Conservation (phyloP, 192 early-diverging fungal genomes). For the Podila horticola region DNA sequence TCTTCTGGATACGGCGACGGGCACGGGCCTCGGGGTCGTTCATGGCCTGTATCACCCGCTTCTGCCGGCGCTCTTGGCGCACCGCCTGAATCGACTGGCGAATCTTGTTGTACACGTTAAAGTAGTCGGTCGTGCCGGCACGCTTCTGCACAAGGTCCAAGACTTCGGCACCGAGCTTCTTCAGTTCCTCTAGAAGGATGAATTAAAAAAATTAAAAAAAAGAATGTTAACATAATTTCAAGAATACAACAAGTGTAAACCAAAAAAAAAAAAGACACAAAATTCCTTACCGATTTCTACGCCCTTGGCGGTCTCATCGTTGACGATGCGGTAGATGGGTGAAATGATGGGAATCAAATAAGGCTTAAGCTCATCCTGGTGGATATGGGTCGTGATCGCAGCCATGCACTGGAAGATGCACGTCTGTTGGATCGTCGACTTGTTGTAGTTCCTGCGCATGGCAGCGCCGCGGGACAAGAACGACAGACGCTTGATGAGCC, state of each 20-base stretch:
- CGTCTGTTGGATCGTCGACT: constrained; percentile 66
- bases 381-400: constrained; percentile 79
- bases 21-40: constrained; percentile 81
- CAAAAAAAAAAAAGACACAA: background rate
- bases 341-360: constrained; percentile 80
- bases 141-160: constrained; percentile 78
- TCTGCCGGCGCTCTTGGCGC: constrained; percentile 70
- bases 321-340: constrained; percentile 82
- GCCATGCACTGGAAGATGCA: constrained; percentile 95
- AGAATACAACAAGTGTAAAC: background rate
- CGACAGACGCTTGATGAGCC: constrained; percentile 70
- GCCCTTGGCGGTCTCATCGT: constrained; percentile 76
- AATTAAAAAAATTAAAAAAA: constrained; percentile 2
- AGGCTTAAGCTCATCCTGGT: constrained; percentile 60
- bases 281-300: constrained; percentile 64
- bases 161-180: constrained; percentile 82
- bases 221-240: background rate
- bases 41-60: constrained; percentile 70
- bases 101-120: constrained; percentile 72
- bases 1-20: constrained; percentile 74
- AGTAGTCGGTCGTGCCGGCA: constrained; percentile 78
- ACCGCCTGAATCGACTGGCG: constrained; percentile 70
- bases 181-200: constrained; percentile 68
- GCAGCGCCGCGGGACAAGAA: constrained; percentile 73
- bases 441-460: constrained; percentile 50